Conservation (phyloP, 164 flowering plant genomes). For the Houttuynia cordata region DNA sequence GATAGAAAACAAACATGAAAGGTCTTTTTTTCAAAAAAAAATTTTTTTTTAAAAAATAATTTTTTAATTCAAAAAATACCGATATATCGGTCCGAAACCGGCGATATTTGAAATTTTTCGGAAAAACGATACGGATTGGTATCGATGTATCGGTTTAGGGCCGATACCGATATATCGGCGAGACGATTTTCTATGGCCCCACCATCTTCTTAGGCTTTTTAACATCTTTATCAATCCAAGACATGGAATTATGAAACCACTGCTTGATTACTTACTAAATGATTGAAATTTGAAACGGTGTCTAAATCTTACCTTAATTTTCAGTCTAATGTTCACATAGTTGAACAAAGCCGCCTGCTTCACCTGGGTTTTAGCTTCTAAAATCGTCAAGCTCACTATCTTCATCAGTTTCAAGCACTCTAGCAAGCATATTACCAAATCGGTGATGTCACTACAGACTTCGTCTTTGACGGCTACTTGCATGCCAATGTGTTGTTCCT, state of each 20-base stretch:
- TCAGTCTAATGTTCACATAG: conserved; percentile 24
- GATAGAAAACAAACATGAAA: no score
- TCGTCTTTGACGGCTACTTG: conserved; percentile 31
- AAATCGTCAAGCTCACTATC: conserved; percentile 24
- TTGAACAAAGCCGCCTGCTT: conserved; percentile 10
- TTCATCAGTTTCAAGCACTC: conserved; percentile 39
- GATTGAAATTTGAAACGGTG: not conserved
- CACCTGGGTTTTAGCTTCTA: conserved; percentile 28
- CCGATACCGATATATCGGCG: no score
- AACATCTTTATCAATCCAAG: not conserved
- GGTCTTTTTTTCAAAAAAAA: no score
- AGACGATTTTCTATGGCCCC: not conserved
- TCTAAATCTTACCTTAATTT: conserved; percentile 23
- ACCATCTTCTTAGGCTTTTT: not conserved
- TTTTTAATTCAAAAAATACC: no score
- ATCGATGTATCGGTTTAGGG: no score
- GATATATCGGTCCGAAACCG: no score
- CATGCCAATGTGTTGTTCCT: conserved; percentile 27
- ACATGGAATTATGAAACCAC: no score
- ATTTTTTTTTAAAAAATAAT: no score
- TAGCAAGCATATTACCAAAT: conserved; percentile 29
- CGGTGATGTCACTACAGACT: conserved; percentile 14
- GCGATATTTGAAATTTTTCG: no score
- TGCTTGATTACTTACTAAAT: not conserved
- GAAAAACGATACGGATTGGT: no score